Base-by-base conservation (phyloP, 768 basidiomycete species). In the Tricholoma saponaceum region DNA sequence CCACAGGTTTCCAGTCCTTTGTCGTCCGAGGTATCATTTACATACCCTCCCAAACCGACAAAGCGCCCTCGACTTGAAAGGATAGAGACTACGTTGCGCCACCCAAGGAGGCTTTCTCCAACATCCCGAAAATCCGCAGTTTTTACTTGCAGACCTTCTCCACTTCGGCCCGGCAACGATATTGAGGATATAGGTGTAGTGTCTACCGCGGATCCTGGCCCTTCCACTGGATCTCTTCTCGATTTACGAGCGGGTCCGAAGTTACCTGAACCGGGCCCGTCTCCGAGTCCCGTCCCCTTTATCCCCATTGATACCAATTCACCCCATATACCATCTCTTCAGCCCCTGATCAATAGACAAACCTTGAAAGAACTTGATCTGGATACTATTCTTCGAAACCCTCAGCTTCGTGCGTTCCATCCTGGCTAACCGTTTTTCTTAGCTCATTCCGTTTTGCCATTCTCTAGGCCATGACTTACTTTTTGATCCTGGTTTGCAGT, bases 351-450 rank as follows among this genome's bases (percentile, higher is more conserved):
- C 68, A 94, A 91, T 66, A 81, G 89, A 37, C 83, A 85, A 44
- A 92, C 92, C 1, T 78, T 97, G 63, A 86, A 84, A 66, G 91
- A 94, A 67, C 78, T 97, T 52, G 93, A 97, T 69, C 76, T 96
- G 18, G 83, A 87, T 57, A 83, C 87, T 54, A 94, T 96, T 64
- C 79, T 96, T 56, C 84, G 90, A 50, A 94, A 94, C 70, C 91
- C 92, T 22, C 92, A 95, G 68, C 86, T 96, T 58, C 89, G 95
- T 92, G 74, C 75, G 87, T 87, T 20, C 56, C 30, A 63, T 43
- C 53, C 26, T 64, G 47, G 54, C 51, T 60, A 61, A 60, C 57
- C 59, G 61, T 58, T 52, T 62, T 58, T 54, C 54, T 41, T 57
- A 55, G 30, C 53, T 55, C 33, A 55, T 59, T 46, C 35, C 25